These are phyloP conservation scores for Elaeis oleifera DNA, from an alignment of 202 grass and related monocot species.

Conservation along the genomic window DNA sequence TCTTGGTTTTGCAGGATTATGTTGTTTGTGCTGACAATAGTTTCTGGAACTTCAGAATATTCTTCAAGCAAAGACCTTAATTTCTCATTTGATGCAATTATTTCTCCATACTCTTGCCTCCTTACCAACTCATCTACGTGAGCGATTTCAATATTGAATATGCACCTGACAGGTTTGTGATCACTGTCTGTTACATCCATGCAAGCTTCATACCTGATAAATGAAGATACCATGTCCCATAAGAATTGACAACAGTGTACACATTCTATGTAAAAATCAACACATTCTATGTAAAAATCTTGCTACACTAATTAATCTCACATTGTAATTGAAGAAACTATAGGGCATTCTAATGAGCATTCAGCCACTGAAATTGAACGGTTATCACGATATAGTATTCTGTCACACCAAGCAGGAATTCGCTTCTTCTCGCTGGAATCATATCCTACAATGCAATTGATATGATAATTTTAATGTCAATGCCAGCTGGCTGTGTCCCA, in stretches of 20 bases:
- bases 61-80: slow-evolving; percentile 54
- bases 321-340: slow-evolving; percentile 82
- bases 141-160: slow-evolving; percentile 84
- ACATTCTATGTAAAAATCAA: slow-evolving; percentile 5
- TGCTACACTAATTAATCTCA: slow-evolving; percentile 35
- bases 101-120: slow-evolving; percentile 75
- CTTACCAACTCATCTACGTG: slow-evolving; percentile 70
- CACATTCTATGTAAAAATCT: slow-evolving; percentile 2
- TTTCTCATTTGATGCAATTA: slow-evolving; percentile 57
- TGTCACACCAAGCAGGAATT: slow-evolving; percentile 97
- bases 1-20: slow-evolving; percentile 71
- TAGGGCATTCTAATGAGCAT: slow-evolving; percentile 83
- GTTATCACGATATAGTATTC: slow-evolving; percentile 85
- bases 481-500: neutral
- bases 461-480: slow-evolving; percentile 14
- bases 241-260: slow-evolving; percentile 12
- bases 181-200: slow-evolving; percentile 95
- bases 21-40: slow-evolving; percentile 60
- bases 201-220: slow-evolving; percentile 83
- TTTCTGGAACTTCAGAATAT: slow-evolving; percentile 65
- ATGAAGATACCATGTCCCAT: slow-evolving; percentile 21
- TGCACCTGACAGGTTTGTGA: slow-evolving; percentile 97
- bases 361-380: slow-evolving; percentile 74
- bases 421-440: slow-evolving; percentile 97
- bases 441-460: slow-evolving; percentile 60